A percentile compares a stretch with the other conserved stretches of the same genome.
phyloP scores from a whole-genome alignment of 371 early-diverging fungal genomes.

The Apophysomyces variabilis region DNA sequence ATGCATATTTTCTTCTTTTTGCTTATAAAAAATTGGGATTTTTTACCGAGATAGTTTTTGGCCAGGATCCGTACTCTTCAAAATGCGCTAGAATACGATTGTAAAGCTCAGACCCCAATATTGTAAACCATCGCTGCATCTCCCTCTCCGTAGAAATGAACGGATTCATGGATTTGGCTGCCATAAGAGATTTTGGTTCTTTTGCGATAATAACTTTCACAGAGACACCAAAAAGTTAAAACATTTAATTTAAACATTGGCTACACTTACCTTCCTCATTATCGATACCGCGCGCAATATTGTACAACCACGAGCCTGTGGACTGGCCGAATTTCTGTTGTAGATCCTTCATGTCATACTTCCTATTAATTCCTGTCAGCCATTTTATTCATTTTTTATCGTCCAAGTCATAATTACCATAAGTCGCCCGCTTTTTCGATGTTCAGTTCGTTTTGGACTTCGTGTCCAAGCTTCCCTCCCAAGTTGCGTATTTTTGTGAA shows the following conservation, averaged over 20 bases:
- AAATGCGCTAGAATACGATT: constrained; percentile 53
- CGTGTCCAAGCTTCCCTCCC: constrained; percentile 89
- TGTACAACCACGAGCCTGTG: constrained; percentile 61
- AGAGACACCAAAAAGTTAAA: background rate
- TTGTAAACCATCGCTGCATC: constrained; percentile 58
- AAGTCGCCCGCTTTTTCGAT: constrained; percentile 57
- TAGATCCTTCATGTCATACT: constrained; percentile 37
- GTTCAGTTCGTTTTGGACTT: constrained; percentile 64
- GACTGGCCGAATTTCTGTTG: constrained; percentile 46
- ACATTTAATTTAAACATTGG: background rate
- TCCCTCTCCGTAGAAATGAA: constrained; percentile 31
- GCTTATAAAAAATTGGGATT: background rate
- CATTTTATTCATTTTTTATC: too few species aligned
- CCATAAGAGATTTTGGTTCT: constrained; percentile 62
- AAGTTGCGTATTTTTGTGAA: constrained; percentile 78
- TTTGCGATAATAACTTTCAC: constrained; percentile 48
- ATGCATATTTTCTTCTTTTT: background rate
- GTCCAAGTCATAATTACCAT: constrained; percentile 29
- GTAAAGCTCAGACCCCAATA: constrained; percentile 62
- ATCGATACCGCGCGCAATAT: constrained; percentile 70
- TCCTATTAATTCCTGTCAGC: constrained; percentile 19
- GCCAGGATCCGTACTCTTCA: constrained; percentile 59
- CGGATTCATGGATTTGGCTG: constrained; percentile 58
- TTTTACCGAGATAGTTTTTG: constrained; percentile 48
- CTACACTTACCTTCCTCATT: constrained; percentile 52